These are phyloP conservation scores for Avena insularis DNA, from an alignment of 176 grass and related monocot genomes.

Conservation along the genomic window DNA sequence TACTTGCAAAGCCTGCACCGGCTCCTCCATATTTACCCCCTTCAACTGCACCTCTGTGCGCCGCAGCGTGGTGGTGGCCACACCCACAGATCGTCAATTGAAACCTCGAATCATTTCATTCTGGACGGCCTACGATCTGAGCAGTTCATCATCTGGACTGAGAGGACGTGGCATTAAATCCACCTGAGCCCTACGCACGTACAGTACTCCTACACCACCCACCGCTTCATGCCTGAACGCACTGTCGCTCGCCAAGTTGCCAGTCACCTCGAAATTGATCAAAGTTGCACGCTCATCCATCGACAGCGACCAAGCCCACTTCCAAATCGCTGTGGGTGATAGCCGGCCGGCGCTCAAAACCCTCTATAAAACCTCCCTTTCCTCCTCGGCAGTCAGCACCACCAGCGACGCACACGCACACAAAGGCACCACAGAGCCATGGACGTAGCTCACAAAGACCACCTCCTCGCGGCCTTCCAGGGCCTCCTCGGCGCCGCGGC, in stretches of 20 bases:
- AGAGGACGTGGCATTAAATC: background rate
- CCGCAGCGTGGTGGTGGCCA: no score
- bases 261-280: background rate
- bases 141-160: background rate
- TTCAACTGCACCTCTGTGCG: no score
- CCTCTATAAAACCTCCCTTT: slow-evolving; percentile 7
- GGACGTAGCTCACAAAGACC: slow-evolving; percentile 60
- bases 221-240: no score
- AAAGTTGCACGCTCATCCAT: background rate
- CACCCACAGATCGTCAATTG: no score
- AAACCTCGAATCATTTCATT: no score
- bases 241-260: background rate
- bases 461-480: slow-evolving; percentile 51
- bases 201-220: background rate
- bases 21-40: no score
- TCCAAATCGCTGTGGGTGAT: background rate
- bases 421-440: slow-evolving; percentile 24
- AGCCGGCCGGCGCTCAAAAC: background rate
- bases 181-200: background rate
- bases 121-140: background rate
- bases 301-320: background rate
- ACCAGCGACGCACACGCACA: background rate
- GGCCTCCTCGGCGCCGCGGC: slow-evolving; percentile 2
- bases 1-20: no score
- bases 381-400: background rate